Conservation (phyloP, 176 grass and related monocot genomes). For the Neostapfia colusana region DNA sequence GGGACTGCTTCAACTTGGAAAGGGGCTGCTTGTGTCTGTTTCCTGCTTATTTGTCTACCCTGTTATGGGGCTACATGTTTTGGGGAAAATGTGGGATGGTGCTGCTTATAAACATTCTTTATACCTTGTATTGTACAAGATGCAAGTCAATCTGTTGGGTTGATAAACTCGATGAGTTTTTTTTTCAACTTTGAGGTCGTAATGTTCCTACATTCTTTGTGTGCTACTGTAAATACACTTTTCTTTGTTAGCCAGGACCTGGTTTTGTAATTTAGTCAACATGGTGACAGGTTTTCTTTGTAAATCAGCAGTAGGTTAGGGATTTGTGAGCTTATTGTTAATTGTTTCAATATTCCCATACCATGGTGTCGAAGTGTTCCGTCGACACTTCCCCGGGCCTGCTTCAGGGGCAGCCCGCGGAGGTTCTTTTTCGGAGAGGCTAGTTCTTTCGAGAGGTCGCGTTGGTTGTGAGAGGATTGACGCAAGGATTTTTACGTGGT, state of each 20-base stretch:
- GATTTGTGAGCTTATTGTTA: neutral
- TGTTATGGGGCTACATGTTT: conserved; percentile 14
- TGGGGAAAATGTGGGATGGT: conserved; percentile 40
- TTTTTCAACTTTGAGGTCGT: neutral
- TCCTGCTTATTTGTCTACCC: conserved; percentile 47
- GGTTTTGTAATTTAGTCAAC: neutral
- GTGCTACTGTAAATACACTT: conserved; percentile 26
- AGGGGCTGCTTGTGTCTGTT: conserved; percentile 42
- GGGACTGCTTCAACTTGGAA: conserved; percentile 13
- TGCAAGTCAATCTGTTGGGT: conserved; percentile 26
- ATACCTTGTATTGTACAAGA: conserved; percentile 61
- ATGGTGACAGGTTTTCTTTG: neutral
- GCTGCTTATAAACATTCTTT: conserved; percentile 67
- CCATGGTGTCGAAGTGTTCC: no score
- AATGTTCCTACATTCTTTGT: neutral
- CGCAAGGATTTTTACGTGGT: no score
- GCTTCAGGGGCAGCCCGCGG: no score
- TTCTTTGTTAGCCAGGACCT: neutral
- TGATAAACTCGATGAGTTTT: neutral
- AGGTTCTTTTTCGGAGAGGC: no score
- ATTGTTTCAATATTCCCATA: neutral
- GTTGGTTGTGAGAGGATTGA: no score
- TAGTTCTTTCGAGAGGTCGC: no score
- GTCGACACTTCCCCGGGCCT: no score
- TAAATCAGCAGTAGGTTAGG: neutral